Evolutionary conservation across 169 alveolate genomes (phyloP).

Genomic region (Babesia sp.): DNA sequence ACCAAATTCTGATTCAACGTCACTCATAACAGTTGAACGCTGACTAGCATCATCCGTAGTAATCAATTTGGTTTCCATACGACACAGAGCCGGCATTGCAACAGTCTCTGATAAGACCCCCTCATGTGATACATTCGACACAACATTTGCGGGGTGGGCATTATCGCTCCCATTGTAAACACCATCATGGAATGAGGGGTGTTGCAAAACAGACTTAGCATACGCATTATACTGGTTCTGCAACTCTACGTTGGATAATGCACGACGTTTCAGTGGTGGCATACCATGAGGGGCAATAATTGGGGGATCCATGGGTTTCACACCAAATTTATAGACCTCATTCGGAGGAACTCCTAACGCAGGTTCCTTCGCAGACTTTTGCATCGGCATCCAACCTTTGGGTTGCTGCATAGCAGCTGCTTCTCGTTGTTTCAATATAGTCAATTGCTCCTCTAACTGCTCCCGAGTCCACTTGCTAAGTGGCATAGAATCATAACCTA

Average conservation of each 20-base stretch:
- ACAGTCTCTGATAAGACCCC: not conserved
- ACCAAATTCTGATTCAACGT: conserved; percentile 21
- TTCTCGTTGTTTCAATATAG: conserved; percentile 6
- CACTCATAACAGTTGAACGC: not conserved
- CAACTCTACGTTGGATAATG: not conserved
- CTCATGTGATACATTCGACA: not conserved
- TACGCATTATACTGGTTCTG: not conserved
- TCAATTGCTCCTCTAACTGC: conserved; percentile 29
- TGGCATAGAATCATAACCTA: conserved; percentile 13
- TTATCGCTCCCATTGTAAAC: not conserved
- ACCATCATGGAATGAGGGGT: not conserved
- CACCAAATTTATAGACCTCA: not conserved
- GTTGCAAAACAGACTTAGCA: not conserved
- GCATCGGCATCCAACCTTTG: conserved; percentile 1
- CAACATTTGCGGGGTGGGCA: not conserved
- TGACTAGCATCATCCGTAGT: conserved; percentile 26
- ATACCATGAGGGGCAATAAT: not conserved
- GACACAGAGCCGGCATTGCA: conserved; percentile 3
- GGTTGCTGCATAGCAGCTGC: not conserved
- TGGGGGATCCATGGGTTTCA: not conserved
- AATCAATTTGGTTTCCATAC: conserved; percentile 11
- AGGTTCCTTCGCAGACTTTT: not conserved
- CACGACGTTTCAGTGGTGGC: not conserved
- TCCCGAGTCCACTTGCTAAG: conserved; percentile 17
- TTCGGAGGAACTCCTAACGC: not conserved